Evolutionary conservation across 257 asterid species (phyloP).

Genomic region (Solanum boliviense): DNA sequence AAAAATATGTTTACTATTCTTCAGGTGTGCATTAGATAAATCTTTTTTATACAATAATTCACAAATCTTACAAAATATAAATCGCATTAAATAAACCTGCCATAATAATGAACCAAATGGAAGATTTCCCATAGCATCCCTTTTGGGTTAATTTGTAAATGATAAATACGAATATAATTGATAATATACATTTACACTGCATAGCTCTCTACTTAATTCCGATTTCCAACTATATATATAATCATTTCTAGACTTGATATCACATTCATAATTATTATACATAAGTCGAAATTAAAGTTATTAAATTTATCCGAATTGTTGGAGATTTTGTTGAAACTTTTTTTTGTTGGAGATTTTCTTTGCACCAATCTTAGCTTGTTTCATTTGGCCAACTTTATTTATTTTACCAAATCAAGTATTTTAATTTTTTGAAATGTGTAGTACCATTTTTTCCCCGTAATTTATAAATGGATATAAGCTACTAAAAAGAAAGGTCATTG

Average conservation of each 20-base stretch:
- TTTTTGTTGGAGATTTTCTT: not conserved
- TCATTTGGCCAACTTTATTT: not conserved
- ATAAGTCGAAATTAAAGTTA: no score
- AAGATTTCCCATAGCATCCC: not conserved
- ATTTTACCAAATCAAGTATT: not conserved
- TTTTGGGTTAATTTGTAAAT: not conserved
- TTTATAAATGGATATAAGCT: no score
- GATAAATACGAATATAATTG: not conserved
- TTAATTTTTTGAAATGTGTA: no score
- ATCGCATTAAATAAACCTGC: not conserved
- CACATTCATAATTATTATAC: no score
- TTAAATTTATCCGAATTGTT: no score
- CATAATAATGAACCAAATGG: not conserved
- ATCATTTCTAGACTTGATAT: no score
- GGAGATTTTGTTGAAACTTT: not conserved
- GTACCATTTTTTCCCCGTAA: no score
- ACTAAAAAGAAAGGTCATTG: no score
- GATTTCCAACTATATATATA: no score
- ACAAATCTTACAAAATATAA: not conserved
- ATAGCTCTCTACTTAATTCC: no score
- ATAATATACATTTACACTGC: no score
- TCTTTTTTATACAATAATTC: not conserved
- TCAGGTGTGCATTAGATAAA: not conserved
- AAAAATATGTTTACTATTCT: no score
- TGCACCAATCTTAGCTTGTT: not conserved